Base-by-base conservation (phyloP, 2,329 filamentous ascomycete genomes). In the Colletotrichum somersetense region DNA sequence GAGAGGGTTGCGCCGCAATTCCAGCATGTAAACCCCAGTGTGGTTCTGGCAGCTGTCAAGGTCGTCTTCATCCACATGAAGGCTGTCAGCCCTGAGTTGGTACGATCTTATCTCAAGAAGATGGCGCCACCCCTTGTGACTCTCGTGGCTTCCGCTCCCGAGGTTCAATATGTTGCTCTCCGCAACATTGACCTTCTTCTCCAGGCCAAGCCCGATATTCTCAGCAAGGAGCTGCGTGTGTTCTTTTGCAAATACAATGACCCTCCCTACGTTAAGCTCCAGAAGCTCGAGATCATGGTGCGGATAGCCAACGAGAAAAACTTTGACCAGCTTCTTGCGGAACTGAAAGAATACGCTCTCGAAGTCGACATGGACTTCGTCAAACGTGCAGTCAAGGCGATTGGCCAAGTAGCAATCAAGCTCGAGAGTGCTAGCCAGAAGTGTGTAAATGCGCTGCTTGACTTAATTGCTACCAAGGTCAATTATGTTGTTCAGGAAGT, bases 181-280 rank as follows among this genome's bases (percentile, higher is more conserved):
- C 89, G 96, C 75, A 99, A 99, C 81, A 99, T 99, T 78, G 96
- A 99, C 77, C 89, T 99, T 44, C 87, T 99, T 7, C 88, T 99
- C 35, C 96, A 99, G 82, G 96, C 97, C 77, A 96, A 98, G 81
- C 95, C 96, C 14, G 95, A 97, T 76, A 98, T 99, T 67, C 88
- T 99, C 12, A 97, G 94, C 87, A 98, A 98, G 82, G 96, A 99
- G 82, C 91, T 99, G 78, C 91, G 96, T 56, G 96, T 99, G 11
- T 99, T 99, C 85, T 99, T 99, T 85, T 99, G 96, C 91, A 99
- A 99, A 84, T 99, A 99, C 85, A 98, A 98, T 80, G 96, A 99
- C 77, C 96, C 96, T 1, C 95, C 95, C 30, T 99, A 99, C 80
- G 91, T 99, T 78, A 99, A 99, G 83, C 91, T 99, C 72, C 93